Conservation (phyloP, 305 asterid genomes). For the Fraxinus angustifolia region DNA sequence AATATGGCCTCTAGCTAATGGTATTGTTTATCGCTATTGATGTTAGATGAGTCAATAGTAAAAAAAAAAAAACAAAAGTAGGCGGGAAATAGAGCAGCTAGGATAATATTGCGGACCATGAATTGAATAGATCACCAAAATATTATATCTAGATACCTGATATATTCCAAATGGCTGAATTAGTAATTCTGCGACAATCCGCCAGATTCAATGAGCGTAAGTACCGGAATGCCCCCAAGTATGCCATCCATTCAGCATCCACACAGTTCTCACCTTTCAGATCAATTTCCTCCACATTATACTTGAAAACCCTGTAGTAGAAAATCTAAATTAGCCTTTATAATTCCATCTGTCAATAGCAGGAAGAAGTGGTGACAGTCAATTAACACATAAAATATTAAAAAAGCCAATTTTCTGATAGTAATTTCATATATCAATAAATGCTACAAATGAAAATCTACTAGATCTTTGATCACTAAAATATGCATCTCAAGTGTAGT, state of each 20-base stretch:
- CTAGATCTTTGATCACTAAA: slow-evolving; percentile 5
- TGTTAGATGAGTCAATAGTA: not conserved
- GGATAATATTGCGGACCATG: slow-evolving; percentile 2
- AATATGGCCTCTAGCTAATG: not conserved
- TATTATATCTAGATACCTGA: slow-evolving; percentile 45
- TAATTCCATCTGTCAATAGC: slow-evolving; percentile 5
- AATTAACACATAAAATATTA: not conserved
- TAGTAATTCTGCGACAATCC: slow-evolving; percentile 67
- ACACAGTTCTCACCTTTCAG: slow-evolving; percentile 63
- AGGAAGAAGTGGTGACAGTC: slow-evolving; percentile 14
- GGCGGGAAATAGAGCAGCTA: slow-evolving; percentile 6
- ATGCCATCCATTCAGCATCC: slow-evolving; percentile 98
- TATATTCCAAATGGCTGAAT: slow-evolving; percentile 77
- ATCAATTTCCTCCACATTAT: slow-evolving; percentile 65
- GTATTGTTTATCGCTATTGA: not conserved
- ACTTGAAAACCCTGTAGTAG: slow-evolving; percentile 71
- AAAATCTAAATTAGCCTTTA: slow-evolving; percentile 26
- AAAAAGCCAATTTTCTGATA: not conserved
- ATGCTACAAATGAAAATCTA: not conserved
- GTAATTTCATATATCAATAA: slow-evolving; percentile 9
- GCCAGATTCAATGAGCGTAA: slow-evolving; percentile 62
- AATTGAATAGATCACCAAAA: slow-evolving; percentile 11
- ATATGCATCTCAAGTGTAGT: not conserved
- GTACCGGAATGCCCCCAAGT: slow-evolving; percentile 75
- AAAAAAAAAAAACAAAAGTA: not conserved